Percentiles rank a stretch among this genome's conserved stretches.
phyloP scores from a whole-genome alignment of 176 grass and related monocot genomes.

The Oryza coarctata region DNA sequence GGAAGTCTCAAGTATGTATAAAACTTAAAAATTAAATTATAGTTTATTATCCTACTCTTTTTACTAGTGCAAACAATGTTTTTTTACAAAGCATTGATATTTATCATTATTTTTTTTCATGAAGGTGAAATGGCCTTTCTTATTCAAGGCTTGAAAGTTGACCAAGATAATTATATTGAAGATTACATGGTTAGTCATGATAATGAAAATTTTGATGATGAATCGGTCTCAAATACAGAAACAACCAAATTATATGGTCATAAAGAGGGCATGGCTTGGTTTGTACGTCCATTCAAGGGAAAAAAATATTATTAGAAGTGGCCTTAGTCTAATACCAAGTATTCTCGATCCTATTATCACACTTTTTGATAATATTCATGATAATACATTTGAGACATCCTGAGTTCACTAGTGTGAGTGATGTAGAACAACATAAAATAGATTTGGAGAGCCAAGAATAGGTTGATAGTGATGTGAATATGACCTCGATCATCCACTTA shows the following conservation, averaged over 20 bases:
- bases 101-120: conserved; percentile 3
- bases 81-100: not conserved
- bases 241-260: conserved; percentile 52
- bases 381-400: not conserved
- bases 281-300: conserved; percentile 49
- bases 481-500: not conserved
- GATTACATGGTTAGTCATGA: conserved; percentile 63
- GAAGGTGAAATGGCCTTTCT: conserved; percentile 66
- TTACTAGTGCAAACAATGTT: not conserved
- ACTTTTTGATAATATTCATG: conserved; percentile 56
- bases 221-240: conserved; percentile 22
- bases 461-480: not conserved
- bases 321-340: conserved; percentile 12
- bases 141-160: conserved; percentile 45
- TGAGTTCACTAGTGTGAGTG: not conserved
- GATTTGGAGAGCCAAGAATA: not conserved
- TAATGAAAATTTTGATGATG: conserved; percentile 14
- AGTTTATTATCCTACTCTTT: too few species aligned
- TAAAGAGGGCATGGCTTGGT: conserved; percentile 44
- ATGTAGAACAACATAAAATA: not conserved
- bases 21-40: not conserved
- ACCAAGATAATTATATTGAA: conserved; percentile 40
- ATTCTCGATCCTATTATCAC: conserved; percentile 57
- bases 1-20: conserved; percentile 55
- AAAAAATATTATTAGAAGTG: conserved; percentile 41